phyloP scores from a whole-genome alignment of 495 filamentous ascomycete species.

The Xylaria palmicola region DNA sequence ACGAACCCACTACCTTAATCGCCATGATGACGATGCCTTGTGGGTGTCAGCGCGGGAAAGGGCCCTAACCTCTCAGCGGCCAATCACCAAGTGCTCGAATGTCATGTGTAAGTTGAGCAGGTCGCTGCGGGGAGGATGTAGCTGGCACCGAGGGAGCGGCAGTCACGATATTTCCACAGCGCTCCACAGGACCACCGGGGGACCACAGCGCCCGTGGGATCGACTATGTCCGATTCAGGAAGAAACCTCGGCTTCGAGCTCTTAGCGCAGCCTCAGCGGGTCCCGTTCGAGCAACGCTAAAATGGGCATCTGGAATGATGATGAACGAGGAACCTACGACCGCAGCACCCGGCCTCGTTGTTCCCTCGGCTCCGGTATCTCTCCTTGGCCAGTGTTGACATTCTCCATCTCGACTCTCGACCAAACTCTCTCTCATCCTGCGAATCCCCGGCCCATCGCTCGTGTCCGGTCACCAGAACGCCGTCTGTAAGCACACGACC shows the following conservation, averaged over 20 bases:
- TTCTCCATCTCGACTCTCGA: too few relatives aligned
- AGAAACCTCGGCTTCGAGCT: slow-evolving; percentile 14
- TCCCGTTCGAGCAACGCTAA: not conserved
- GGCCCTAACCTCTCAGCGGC: not conserved
- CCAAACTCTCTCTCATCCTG: too few relatives aligned
- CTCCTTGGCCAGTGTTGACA: too few relatives aligned
- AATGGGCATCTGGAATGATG: not conserved
- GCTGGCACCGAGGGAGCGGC: not conserved
- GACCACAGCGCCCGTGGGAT: too few relatives aligned
- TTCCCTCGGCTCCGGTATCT: too few relatives aligned
- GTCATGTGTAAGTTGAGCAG: not conserved
- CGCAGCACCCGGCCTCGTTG: too few relatives aligned
- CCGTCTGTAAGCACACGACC: too few relatives aligned
- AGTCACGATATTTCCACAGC: slow-evolving; percentile 5
- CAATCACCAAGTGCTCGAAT: slow-evolving; percentile 7
- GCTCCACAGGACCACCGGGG: not conserved
- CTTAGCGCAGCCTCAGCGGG: slow-evolving; percentile 5
- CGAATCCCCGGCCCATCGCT: too few relatives aligned
- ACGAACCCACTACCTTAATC: not conserved
- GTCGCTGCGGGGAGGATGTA: too few relatives aligned
- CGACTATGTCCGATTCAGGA: slow-evolving; percentile 4
- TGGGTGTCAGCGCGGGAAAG: not conserved
- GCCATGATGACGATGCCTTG: not conserved
- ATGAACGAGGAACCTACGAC: not conserved
- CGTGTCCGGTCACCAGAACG: too few relatives aligned